Conservation (phyloP, 495 filamentous ascomycete genomes). For the Aspergillus indologenus region DNA sequence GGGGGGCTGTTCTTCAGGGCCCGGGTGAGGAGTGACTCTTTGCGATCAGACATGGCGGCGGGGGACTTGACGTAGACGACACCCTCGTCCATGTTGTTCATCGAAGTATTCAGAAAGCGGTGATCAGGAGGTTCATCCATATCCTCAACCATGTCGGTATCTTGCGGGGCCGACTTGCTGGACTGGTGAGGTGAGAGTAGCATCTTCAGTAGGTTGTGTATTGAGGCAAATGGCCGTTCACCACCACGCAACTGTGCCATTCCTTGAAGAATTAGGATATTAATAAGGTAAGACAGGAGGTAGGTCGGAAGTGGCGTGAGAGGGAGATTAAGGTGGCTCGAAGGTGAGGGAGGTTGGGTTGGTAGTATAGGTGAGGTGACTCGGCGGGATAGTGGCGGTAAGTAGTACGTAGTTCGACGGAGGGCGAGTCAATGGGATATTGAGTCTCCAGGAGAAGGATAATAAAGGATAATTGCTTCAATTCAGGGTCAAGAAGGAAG, state of each 20-base stretch:
- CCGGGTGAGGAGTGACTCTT: constrained; percentile 76
- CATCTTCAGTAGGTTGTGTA: constrained; percentile 49
- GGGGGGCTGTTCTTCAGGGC: constrained; percentile 68
- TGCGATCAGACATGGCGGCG: constrained; percentile 43
- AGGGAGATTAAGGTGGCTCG: too few species aligned
- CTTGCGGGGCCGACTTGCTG: constrained; percentile 35
- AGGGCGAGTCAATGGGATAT: constrained; percentile 4
- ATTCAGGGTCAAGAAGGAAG: constrained; percentile 10
- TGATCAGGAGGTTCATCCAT: constrained; percentile 50
- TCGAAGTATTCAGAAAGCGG: constrained; percentile 30
- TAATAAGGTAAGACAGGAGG: constrained; percentile 13
- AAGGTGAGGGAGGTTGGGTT: background rate
- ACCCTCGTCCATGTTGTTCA: constrained; percentile 29
- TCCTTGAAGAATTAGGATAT: constrained; percentile 19
- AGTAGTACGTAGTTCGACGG: background rate
- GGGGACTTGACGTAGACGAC: constrained; percentile 40
- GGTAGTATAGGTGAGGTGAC: constrained; percentile 9
- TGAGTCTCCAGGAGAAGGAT: too few species aligned
- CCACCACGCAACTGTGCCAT: constrained; percentile 43
- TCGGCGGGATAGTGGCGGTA: constrained; percentile 13
- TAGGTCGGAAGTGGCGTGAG: constrained; percentile 3
- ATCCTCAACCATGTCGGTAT: constrained; percentile 47
- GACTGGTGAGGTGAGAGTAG: constrained; percentile 42
- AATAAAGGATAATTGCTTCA: constrained; percentile 18
- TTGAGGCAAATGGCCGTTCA: constrained; percentile 37